A percentile compares a stretch with the other conserved stretches of the same genome.
Evolutionary conservation across 2,329 filamentous ascomycete species (phyloP).

Genomic region (Dactylonectria macrodidyma): DNA sequence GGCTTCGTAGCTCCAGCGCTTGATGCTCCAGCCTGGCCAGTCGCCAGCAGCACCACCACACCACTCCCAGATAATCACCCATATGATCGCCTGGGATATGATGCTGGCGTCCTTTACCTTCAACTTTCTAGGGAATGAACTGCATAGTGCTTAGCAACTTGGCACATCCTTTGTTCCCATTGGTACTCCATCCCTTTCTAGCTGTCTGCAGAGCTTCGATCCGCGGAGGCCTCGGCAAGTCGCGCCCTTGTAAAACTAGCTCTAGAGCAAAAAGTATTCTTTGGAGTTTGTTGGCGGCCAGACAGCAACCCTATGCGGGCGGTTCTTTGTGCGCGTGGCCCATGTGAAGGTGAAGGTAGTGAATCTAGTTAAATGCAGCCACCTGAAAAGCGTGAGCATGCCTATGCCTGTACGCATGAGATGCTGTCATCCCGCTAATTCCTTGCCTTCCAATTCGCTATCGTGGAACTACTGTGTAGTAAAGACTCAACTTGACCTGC

Average conservation of each 20-base stretch:
- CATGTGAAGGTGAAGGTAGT: neutral
- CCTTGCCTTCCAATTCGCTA: neutral
- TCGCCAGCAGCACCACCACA: constrained; percentile 35
- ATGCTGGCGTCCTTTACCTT: neutral
- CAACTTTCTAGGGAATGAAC: constrained; percentile 1
- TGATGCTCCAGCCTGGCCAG: constrained; percentile 27
- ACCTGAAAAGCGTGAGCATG: neutral
- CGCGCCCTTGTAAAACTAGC: neutral
- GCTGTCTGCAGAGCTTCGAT: neutral
- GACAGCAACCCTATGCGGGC: neutral
- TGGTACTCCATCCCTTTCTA: too few species aligned
- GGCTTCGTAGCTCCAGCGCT: neutral
- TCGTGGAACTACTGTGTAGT: neutral
- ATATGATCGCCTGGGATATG: constrained; percentile 12
- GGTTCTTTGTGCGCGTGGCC: neutral
- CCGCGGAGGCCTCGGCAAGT: constrained; percentile 19
- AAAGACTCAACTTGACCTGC: neutral
- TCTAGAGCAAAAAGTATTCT: neutral
- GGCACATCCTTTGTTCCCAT: neutral
- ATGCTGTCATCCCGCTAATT: neutral
- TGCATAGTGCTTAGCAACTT: neutral
- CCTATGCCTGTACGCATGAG: neutral
- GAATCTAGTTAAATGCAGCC: neutral
- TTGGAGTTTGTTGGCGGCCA: neutral
- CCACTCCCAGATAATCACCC: constrained; percentile 30